phyloP scores from a whole-genome alignment of 2,329 filamentous ascomycete genomes.

The Blastomyces gilchristii region DNA sequence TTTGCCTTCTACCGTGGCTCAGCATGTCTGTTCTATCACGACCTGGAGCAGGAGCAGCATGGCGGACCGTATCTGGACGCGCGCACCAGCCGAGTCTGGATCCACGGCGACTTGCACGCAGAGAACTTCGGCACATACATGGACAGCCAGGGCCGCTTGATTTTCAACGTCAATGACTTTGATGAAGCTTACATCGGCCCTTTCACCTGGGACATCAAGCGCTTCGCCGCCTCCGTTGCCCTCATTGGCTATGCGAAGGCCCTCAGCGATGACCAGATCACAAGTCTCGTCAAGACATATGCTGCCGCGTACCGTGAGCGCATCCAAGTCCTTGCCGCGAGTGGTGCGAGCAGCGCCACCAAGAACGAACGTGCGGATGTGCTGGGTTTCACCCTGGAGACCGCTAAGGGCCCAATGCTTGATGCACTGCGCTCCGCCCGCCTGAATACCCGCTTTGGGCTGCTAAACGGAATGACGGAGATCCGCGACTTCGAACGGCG shows the following conservation, averaged over 20 bases:
- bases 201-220: slow-evolving; percentile 18
- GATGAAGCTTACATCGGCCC: slow-evolving; percentile 18
- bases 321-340: slow-evolving; percentile 12
- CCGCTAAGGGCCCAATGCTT: slow-evolving; percentile 16
- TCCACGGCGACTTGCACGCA: slow-evolving; percentile 17
- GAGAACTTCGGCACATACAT: slow-evolving; percentile 19
- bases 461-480: slow-evolving; percentile 14
- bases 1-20: slow-evolving; percentile 18
- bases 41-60: slow-evolving; percentile 11
- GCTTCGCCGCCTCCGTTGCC: slow-evolving; percentile 17
- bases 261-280: slow-evolving; percentile 17
- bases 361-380: not conserved
- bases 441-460: slow-evolving; percentile 11
- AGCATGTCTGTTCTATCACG: slow-evolving; percentile 16
- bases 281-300: slow-evolving; percentile 13
- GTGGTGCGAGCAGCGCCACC: not conserved
- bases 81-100: slow-evolving; percentile 15
- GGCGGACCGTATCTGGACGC: slow-evolving; percentile 12
- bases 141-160: slow-evolving; percentile 16
- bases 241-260: slow-evolving; percentile 17
- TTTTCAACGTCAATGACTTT: slow-evolving; percentile 19
- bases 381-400: slow-evolving; percentile 14
- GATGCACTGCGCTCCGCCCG: slow-evolving; percentile 14
- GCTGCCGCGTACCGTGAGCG: slow-evolving; percentile 16
- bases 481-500: slow-evolving; percentile 14